Conservation (phyloP, 306 rosid genomes). For the Lathyrus sativus region DNA sequence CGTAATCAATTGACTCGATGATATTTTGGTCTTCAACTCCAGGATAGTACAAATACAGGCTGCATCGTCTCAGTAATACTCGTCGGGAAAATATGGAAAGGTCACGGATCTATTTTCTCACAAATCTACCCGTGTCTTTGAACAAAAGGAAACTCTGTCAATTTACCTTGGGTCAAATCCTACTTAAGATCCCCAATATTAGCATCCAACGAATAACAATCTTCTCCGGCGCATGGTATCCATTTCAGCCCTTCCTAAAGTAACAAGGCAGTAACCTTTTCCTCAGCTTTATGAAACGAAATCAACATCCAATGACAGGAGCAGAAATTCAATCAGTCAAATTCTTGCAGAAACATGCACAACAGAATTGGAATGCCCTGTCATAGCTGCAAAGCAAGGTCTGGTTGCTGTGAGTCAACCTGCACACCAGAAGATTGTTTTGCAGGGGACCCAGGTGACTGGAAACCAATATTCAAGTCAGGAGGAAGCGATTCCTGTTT, state of each 20-base stretch:
- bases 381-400: constrained; percentile 95
- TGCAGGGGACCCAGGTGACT: constrained; percentile 87
- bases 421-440: constrained; percentile 81
- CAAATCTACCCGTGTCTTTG: constrained; percentile 32
- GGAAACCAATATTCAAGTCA: constrained; percentile 94
- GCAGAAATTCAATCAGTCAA: constrained; percentile 36
- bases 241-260: constrained; percentile 36
- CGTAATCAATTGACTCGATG: constrained; percentile 38
- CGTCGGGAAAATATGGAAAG: constrained; percentile 38
- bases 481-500: constrained; percentile 91
- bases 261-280: constrained; percentile 38
- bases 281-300: constrained; percentile 39
- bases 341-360: constrained; percentile 30
- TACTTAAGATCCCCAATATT: constrained; percentile 34
- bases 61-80: constrained; percentile 36
- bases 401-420: constrained; percentile 98
- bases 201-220: constrained; percentile 33
- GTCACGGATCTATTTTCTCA: constrained; percentile 23
- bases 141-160: constrained; percentile 40
- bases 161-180: constrained; percentile 35
- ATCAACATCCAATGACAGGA: constrained; percentile 41
- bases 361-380: constrained; percentile 52
- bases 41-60: constrained; percentile 29
- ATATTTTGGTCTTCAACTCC: constrained; percentile 37
- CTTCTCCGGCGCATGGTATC: constrained; percentile 37